Percentiles rank a stretch among this genome's conserved stretches.
phyloP scores from a whole-genome alignment of 2,329 filamentous ascomycete species.

The Penicillium sp. region DNA sequence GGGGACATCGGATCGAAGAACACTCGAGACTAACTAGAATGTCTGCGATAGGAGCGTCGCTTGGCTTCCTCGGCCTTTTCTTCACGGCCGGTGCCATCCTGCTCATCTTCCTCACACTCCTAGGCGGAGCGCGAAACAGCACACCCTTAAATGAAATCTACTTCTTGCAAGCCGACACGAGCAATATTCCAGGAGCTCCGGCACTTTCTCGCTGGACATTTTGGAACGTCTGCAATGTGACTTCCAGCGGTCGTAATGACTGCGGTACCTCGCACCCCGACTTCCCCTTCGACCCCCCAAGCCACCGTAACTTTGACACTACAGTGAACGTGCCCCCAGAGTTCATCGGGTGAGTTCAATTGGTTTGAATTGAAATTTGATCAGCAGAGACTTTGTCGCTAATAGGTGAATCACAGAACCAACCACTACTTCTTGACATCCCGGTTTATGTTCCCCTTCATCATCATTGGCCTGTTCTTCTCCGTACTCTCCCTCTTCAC shows the following conservation, averaged over 20 bases:
- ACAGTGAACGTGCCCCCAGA: conserved; percentile 54
- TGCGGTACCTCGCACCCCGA: conserved; percentile 68
- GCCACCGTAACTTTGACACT: conserved; percentile 62
- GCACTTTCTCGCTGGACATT: conserved; percentile 81
- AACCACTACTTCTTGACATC: conserved; percentile 80
- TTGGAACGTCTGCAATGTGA: conserved; percentile 76
- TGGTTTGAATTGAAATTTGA: conserved; percentile 7
- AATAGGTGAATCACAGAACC: conserved; percentile 43
- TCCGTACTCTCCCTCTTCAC: conserved; percentile 52
- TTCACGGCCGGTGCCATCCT: conserved; percentile 65
- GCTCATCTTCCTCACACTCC: conserved; percentile 67
- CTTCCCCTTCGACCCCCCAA: conserved; percentile 66
- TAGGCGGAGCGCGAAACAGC: conserved; percentile 61
- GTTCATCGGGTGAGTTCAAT: conserved; percentile 56
- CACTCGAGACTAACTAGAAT: conserved; percentile 14
- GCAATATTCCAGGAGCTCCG: conserved; percentile 70
- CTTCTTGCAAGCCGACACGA: conserved; percentile 81
- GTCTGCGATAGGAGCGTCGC: conserved; percentile 52
- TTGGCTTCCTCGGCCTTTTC: conserved; percentile 62
- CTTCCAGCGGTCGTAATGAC: conserved; percentile 58
- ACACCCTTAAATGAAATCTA: conserved; percentile 73
- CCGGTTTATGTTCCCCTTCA: conserved; percentile 91
- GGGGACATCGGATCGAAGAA: background rate
- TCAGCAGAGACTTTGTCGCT: background rate
- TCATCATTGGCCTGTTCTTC: conserved; percentile 83